These are phyloP conservation scores for Oxalis stricta DNA, from an alignment of 441 rosid genomes.

Conservation along the genomic window DNA sequence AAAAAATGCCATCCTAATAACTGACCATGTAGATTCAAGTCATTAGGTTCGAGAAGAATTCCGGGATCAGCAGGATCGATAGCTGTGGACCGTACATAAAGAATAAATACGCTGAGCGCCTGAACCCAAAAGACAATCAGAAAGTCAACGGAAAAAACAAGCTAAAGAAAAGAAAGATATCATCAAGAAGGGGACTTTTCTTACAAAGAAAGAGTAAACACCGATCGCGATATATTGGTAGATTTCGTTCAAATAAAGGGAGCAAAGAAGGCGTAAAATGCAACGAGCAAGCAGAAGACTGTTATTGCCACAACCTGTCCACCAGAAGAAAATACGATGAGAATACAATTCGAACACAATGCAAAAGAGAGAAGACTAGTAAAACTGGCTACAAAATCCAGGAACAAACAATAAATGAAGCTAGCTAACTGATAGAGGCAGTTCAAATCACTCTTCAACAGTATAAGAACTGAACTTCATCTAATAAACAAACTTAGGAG, in stretches of 20 bases:
- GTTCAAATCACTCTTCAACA: not conserved
- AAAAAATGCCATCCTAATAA: conserved; percentile 3
- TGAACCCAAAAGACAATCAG: conserved; percentile 13
- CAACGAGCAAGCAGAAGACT: conserved; percentile 69
- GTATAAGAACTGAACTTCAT: not conserved
- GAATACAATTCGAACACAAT: not conserved
- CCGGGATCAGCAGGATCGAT: conserved; percentile 97
- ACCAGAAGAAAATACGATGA: conserved; percentile 6
- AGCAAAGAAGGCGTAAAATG: conserved; percentile 87
- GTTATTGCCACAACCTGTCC: conserved; percentile 80
- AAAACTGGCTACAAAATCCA: not conserved
- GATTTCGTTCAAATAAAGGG: conserved; percentile 69
- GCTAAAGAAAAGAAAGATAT: not conserved
- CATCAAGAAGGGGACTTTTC: conserved; percentile 1
- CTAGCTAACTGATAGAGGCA: too few relatives aligned
- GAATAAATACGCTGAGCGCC: conserved; percentile 69
- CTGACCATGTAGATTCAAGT: conserved; percentile 33
- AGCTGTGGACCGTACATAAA: conserved; percentile 77
- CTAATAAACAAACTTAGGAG: too few relatives aligned
- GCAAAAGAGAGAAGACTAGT: not conserved
- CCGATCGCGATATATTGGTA: conserved; percentile 51
- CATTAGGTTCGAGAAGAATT: conserved; percentile 37
- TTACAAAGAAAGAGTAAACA: conserved; percentile 73
- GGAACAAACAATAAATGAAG: not conserved
- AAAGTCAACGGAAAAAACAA: not conserved